These are phyloP conservation scores for Vanilla planifolia DNA, from an alignment of 106 monocot species.

Conservation along the genomic window DNA sequence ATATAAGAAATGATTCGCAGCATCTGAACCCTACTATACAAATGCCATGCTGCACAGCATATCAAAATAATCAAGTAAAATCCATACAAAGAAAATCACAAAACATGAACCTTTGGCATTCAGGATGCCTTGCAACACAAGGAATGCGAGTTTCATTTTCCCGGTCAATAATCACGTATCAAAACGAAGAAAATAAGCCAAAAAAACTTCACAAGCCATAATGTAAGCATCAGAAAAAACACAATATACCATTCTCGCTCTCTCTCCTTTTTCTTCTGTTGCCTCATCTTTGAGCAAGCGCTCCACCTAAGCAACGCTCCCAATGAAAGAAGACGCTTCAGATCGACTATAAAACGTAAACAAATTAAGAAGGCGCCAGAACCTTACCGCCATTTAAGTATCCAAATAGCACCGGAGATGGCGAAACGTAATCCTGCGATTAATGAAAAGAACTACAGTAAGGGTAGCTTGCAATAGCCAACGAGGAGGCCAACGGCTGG, in stretches of 20 bases:
- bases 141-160: background rate
- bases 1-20: no score
- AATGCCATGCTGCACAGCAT: no score
- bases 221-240: background rate
- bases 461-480: no score
- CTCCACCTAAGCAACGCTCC: conserved; percentile 28
- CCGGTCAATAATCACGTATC: background rate
- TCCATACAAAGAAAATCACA: background rate
- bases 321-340: background rate
- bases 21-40: no score
- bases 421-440: no score
- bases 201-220: background rate
- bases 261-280: conserved; percentile 71
- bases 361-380: no score
- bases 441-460: no score
- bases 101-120: background rate
- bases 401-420: no score
- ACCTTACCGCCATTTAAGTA: no score
- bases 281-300: conserved; percentile 72
- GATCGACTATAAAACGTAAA: no score
- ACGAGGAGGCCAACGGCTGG: no score
- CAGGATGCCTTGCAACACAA: background rate
- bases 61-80: background rate
- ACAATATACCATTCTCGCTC: conserved; percentile 59
- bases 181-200: background rate